Conservation (phyloP, 805 yeast species). For the Scheffersomyces coipomensis region DNA sequence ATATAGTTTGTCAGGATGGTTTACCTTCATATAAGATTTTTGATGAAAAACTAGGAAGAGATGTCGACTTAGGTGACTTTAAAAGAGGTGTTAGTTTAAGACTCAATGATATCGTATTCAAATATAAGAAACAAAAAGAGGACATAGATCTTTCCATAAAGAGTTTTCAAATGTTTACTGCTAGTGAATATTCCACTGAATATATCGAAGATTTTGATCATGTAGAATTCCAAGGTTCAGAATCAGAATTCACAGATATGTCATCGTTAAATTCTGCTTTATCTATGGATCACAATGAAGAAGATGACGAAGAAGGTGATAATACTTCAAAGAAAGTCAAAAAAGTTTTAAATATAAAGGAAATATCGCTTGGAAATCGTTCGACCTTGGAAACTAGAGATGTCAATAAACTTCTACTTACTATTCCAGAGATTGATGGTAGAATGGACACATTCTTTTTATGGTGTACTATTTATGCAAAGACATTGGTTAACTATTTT, state of each 20-base stretch:
- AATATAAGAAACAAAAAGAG: conserved; percentile 21
- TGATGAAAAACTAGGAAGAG: conserved; percentile 19
- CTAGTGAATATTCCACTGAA: conserved; percentile 39
- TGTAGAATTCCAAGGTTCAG: conserved; percentile 12
- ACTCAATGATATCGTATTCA: conserved; percentile 17
- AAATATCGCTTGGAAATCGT: conserved; percentile 22
- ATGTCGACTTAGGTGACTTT: conserved; percentile 33
- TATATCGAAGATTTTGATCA: conserved; percentile 32
- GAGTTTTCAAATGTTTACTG: conserved; percentile 29
- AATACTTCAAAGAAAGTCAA: conserved; percentile 24
- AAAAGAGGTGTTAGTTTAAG: conserved; percentile 36
- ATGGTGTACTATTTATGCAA: conserved; percentile 42
- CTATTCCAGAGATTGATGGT: conserved; percentile 36
- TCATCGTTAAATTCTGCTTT: conserved; percentile 29
- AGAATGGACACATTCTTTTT: conserved; percentile 37
- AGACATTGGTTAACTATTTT: conserved; percentile 28
- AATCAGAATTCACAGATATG: conserved; percentile 26
- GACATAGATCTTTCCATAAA: conserved; percentile 16
- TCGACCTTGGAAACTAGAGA: conserved; percentile 15
- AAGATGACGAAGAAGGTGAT: conserved; percentile 12
- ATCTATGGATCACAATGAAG: conserved; percentile 13
- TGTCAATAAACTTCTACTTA: conserved; percentile 22
- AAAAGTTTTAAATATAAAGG: conserved; percentile 27
- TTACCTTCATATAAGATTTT: conserved; percentile 30
- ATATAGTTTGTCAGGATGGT: conserved; percentile 39